Percentiles rank a stretch among this genome's conserved stretches.
Evolutionary conservation across 352 stramenopile genomes (phyloP).

Genomic region (Thalassiosira livingstoniorum): DNA sequence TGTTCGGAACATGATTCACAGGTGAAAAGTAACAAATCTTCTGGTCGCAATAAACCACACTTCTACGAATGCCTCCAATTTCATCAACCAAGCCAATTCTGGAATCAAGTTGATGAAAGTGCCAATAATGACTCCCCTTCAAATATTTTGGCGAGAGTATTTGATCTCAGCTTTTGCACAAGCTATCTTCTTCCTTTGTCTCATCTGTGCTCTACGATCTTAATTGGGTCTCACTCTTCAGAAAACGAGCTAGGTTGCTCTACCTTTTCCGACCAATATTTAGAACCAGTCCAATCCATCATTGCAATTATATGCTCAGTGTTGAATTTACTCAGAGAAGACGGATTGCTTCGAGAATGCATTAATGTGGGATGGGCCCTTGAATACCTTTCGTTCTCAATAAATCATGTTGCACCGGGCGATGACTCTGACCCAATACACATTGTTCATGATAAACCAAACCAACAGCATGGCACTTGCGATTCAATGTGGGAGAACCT

Average conservation of each 20-base stretch:
- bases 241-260: slow-evolving; percentile 5
- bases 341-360: slow-evolving; percentile 43
- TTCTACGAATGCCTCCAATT: slow-evolving; percentile 51
- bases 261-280: slow-evolving; percentile 1
- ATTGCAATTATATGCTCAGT: slow-evolving; percentile 50
- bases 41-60: slow-evolving; percentile 20
- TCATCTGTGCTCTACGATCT: slow-evolving; percentile 42
- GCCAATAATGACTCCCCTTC: slow-evolving; percentile 16
- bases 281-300: slow-evolving; percentile 28
- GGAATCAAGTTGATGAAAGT: slow-evolving; percentile 43
- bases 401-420: slow-evolving; percentile 30
- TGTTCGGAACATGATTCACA: slow-evolving; percentile 13
- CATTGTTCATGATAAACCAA: slow-evolving; percentile 1
- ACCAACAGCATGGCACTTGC: neutral
- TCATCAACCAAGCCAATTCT: slow-evolving; percentile 48
- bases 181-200: slow-evolving; percentile 47
- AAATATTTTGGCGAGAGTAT: slow-evolving; percentile 41
- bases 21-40: slow-evolving; percentile 8
- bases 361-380: slow-evolving; percentile 53
- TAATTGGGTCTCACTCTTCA: slow-evolving; percentile 1
- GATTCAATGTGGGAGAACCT: slow-evolving; percentile 39
- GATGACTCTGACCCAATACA: too few species aligned
- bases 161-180: slow-evolving; percentile 42
- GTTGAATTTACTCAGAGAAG: slow-evolving; percentile 37
- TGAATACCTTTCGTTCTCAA: slow-evolving; percentile 42